These are phyloP conservation scores for Termitomyces eurrhizus DNA, from an alignment of 768 basidiomycete genomes.

Conservation along the genomic window DNA sequence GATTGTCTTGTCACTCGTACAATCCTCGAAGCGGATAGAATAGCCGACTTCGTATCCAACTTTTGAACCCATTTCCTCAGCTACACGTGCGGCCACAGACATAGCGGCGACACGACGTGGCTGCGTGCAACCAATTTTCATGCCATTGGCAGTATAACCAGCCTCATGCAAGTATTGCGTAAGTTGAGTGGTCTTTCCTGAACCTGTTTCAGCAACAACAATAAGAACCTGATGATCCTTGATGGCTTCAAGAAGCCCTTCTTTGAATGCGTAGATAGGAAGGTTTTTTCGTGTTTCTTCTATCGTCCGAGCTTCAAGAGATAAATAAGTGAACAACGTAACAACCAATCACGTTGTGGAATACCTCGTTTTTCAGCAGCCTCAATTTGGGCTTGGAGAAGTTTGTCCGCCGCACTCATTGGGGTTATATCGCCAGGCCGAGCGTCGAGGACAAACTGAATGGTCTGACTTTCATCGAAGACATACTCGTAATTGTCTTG, in stretches of 20 bases:
- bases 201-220: slow-evolving; percentile 97
- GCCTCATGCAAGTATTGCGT: slow-evolving; percentile 99
- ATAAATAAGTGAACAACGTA: slow-evolving; percentile 2
- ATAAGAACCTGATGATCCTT: slow-evolving; percentile 92
- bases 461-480: slow-evolving; percentile 96
- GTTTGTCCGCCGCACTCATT: slow-evolving; percentile 81
- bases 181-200: slow-evolving; percentile 97
- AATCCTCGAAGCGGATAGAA: slow-evolving; percentile 99
- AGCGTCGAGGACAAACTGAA: slow-evolving; percentile 89
- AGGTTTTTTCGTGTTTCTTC: slow-evolving; percentile 92
- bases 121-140: slow-evolving; percentile 94
- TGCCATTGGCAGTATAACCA: slow-evolving; percentile 84
- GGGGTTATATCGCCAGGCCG: slow-evolving; percentile 57
- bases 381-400: slow-evolving; percentile 84
- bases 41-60: slow-evolving; percentile 99
- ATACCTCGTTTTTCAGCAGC: slow-evolving; percentile 87
- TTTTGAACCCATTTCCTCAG: slow-evolving; percentile 97
- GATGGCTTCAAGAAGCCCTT: slow-evolving; percentile 85
- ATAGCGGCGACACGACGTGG: slow-evolving; percentile 98
- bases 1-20: slow-evolving; percentile 98
- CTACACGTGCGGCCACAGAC: slow-evolving; percentile 98
- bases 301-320: slow-evolving; percentile 68
- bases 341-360: slow-evolving; percentile 20
- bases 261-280: slow-evolving; percentile 87
- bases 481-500: slow-evolving; percentile 94